Evolutionary conservation across 2,329 filamentous ascomycete genomes (phyloP).

Genomic region (Periconia macrospinosa): DNA sequence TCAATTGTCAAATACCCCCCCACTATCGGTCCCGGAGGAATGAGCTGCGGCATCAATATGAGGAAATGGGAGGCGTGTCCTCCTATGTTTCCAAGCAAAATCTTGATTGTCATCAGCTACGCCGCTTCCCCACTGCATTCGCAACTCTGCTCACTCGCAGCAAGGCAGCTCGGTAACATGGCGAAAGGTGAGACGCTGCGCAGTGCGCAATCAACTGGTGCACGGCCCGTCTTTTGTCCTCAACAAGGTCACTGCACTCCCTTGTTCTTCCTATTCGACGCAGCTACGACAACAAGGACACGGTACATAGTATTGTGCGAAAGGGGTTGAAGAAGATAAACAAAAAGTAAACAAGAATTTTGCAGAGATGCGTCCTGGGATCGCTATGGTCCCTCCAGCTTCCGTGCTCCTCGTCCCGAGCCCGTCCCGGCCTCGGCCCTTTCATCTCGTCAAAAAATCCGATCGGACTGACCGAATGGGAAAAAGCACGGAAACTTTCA

Average conservation of each 20-base stretch:
- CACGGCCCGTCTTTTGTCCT: too few relatives aligned
- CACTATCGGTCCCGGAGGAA: too few relatives aligned
- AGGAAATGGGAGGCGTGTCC: neutral
- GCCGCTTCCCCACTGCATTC: neutral
- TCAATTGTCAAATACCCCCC: too few relatives aligned
- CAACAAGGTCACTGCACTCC: too few relatives aligned
- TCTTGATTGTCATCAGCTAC: neutral
- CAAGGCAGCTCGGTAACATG: too few relatives aligned
- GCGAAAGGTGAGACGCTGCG: conserved; percentile 19
- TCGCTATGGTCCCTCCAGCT: neutral
- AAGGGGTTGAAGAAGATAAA: neutral
- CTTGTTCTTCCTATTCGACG: neutral
- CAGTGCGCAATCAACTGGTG: conserved; percentile 25
- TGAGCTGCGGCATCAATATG: too few relatives aligned
- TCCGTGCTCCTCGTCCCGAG: neutral
- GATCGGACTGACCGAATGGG: neutral
- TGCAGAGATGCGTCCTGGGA: conserved; percentile 14
- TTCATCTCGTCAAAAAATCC: neutral
- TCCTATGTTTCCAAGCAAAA: neutral
- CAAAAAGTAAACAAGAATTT: conserved; percentile 7
- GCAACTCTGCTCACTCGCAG: too few relatives aligned
- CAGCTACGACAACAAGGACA: neutral
- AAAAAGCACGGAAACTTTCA: neutral
- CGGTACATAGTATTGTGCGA: neutral
- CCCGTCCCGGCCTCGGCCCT: conserved; percentile 1